These are phyloP conservation scores for Podospora anserina DNA, from an alignment of 495 filamentous ascomycete species.

Conservation along the genomic window DNA sequence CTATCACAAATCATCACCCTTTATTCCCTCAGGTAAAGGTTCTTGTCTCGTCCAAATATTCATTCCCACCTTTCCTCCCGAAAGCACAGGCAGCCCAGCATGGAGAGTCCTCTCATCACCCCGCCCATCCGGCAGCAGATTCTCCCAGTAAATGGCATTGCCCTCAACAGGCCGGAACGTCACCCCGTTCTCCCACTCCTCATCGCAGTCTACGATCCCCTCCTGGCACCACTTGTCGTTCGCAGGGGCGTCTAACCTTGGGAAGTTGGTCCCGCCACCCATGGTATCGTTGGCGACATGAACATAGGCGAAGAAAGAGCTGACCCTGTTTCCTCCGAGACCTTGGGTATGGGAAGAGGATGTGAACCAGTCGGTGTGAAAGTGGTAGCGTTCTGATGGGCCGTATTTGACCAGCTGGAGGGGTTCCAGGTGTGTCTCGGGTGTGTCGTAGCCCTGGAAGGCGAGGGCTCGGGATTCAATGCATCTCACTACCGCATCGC, in stretches of 20 bases:
- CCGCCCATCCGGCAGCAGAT: constrained; percentile 54
- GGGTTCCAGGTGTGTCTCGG: constrained; percentile 47
- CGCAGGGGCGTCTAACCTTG: constrained; percentile 37
- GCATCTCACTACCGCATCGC: constrained; percentile 61
- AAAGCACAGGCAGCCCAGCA: constrained; percentile 64
- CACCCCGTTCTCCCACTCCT: constrained; percentile 53
- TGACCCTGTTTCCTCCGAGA: constrained; percentile 48
- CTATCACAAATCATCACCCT: constrained; percentile 30
- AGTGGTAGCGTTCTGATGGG: constrained; percentile 47
- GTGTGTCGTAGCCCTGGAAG: constrained; percentile 62
- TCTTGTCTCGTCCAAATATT: constrained; percentile 67
- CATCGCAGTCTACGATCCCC: constrained; percentile 55
- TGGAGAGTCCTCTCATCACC: constrained; percentile 67
- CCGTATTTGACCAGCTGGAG: constrained; percentile 55
- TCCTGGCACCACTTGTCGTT: constrained; percentile 55
- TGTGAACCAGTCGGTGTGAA: constrained; percentile 59
- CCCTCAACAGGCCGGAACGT: constrained; percentile 66
- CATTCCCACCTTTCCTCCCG: constrained; percentile 72
- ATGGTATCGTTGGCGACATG: constrained; percentile 42
- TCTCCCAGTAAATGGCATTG: constrained; percentile 76
- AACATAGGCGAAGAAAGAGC: constrained; percentile 58
- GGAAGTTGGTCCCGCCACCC: constrained; percentile 59
- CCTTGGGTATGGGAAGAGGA: constrained; percentile 35
- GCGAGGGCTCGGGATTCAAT: constrained; percentile 63
- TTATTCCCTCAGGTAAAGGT: constrained; percentile 33